A percentile compares a stretch with the other conserved stretches of the same genome.
Evolutionary conservation across 2,329 filamentous ascomycete genomes (phyloP).

Genomic region (Exophiala oligosperma): DNA sequence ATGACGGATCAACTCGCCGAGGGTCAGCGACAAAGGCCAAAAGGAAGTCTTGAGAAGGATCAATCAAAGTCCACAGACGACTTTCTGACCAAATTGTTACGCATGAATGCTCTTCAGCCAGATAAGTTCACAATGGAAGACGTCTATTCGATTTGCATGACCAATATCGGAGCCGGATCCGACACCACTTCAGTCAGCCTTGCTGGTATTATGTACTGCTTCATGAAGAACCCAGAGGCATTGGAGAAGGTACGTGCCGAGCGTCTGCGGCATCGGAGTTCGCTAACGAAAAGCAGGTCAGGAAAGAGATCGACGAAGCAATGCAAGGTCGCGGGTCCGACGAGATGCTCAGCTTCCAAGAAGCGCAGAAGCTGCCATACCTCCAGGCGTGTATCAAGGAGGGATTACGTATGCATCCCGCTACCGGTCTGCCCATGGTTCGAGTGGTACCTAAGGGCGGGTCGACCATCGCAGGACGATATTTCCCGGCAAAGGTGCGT

Average conservation of each 20-base stretch:
- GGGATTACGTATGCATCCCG: slow-evolving; percentile 72
- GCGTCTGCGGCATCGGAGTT: background rate
- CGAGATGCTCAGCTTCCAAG: slow-evolving; percentile 54
- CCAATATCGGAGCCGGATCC: slow-evolving; percentile 60
- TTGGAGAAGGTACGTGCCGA: slow-evolving; percentile 17
- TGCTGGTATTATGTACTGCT: slow-evolving; percentile 70
- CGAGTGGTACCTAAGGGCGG: slow-evolving; percentile 58
- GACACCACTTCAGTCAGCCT: slow-evolving; percentile 78
- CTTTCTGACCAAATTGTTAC: slow-evolving; percentile 46
- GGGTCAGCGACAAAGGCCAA: slow-evolving; percentile 22
- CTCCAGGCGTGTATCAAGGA: slow-evolving; percentile 78
- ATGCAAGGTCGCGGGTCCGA: slow-evolving; percentile 36
- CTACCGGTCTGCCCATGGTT: slow-evolving; percentile 70
- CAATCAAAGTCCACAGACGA: slow-evolving; percentile 32
- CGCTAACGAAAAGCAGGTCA: slow-evolving; percentile 13
- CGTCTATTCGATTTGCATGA: slow-evolving; percentile 12
- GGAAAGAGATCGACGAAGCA: slow-evolving; percentile 24
- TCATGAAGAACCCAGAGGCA: slow-evolving; percentile 60
- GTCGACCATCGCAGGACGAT: slow-evolving; percentile 40
- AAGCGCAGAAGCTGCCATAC: slow-evolving; percentile 66
- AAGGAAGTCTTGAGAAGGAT: slow-evolving; percentile 20
- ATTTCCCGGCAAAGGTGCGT: slow-evolving; percentile 41
- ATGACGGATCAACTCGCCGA: slow-evolving; percentile 34
- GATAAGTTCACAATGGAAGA: slow-evolving; percentile 37
- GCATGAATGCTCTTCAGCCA: slow-evolving; percentile 28